phyloP scores from a whole-genome alignment of 805 yeast species.

The Starmera caribaea region DNA sequence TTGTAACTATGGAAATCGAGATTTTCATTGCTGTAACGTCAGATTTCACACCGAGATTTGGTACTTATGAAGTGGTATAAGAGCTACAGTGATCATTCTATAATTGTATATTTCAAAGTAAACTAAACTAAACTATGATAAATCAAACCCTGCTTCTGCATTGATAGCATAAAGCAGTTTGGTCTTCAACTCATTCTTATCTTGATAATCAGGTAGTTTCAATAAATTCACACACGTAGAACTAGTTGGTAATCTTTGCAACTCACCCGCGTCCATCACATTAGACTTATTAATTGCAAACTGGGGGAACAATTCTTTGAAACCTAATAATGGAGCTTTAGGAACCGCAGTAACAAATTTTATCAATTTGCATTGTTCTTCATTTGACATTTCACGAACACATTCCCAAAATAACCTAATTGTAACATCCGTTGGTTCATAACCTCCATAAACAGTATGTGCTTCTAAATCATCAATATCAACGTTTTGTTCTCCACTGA shows the following conservation, averaged over 20 bases:
- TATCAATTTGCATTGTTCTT: conserved; percentile 56
- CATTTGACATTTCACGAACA: conserved; percentile 52
- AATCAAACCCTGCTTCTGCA: conserved; percentile 81
- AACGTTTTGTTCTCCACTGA: conserved; percentile 62
- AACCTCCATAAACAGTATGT: conserved; percentile 64
- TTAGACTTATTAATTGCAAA: conserved; percentile 61
- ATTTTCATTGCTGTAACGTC: too few species aligned
- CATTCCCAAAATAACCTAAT: conserved; percentile 66
- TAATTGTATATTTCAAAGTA: too few species aligned
- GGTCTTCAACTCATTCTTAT: conserved; percentile 43
- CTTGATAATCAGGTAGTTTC: conserved; percentile 73
- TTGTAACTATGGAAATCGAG: too few species aligned
- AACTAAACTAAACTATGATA: conserved; percentile 32
- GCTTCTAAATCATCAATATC: conserved; percentile 58
- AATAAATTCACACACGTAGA: conserved; percentile 88
- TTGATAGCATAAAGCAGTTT: conserved; percentile 74
- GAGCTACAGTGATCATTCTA: too few species aligned
- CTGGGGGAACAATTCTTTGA: conserved; percentile 58
- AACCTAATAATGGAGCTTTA: conserved; percentile 85
- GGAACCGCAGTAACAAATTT: conserved; percentile 91
- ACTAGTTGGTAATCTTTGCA: conserved; percentile 67
- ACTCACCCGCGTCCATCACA: conserved; percentile 39
- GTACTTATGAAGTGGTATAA: too few species aligned
- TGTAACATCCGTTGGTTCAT: conserved; percentile 42
- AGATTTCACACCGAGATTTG: too few species aligned